Evolutionary conservation across 257 asterid species (phyloP).

Genomic region (Asclepias syriaca): DNA sequence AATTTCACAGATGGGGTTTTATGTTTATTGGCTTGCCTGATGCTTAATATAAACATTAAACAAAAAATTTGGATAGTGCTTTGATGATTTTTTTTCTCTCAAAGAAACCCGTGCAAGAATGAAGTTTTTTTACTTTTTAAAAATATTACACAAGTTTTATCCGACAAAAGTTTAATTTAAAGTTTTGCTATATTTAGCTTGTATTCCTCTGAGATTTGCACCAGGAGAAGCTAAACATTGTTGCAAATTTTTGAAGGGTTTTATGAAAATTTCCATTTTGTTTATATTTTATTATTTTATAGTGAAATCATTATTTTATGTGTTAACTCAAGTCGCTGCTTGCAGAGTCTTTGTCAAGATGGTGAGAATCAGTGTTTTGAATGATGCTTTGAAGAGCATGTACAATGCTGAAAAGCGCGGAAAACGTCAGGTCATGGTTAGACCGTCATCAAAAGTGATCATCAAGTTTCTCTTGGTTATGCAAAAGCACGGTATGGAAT

Average conservation of each 20-base stretch:
- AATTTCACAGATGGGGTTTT: not conserved
- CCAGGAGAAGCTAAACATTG: not conserved
- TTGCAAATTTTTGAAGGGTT: not conserved
- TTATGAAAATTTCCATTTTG: not conserved
- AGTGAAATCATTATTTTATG: not conserved
- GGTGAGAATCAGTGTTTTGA: slow-evolving; percentile 38
- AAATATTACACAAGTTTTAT: too few relatives aligned
- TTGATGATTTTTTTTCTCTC: too few relatives aligned
- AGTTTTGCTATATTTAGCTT: not conserved
- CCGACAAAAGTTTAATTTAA: not conserved
- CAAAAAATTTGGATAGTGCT: too few relatives aligned
- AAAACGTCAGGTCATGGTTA: slow-evolving; percentile 38
- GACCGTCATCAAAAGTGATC: slow-evolving; percentile 35
- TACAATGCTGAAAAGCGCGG: slow-evolving; percentile 37
- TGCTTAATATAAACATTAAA: not conserved
- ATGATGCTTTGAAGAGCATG: slow-evolving; percentile 38
- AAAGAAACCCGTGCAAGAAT: too few relatives aligned
- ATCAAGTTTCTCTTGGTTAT: slow-evolving; percentile 36
- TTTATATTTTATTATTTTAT: not conserved
- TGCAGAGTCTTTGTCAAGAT: slow-evolving; percentile 18
- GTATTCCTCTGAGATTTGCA: not conserved
- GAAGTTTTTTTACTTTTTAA: too few relatives aligned
- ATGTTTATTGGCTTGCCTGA: not conserved
- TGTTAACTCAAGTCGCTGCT: not conserved
- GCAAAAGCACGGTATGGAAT: slow-evolving; percentile 33